Evolutionary conservation across 2,329 filamentous ascomycete genomes (phyloP).

Genomic region (Phaeosphaeria sp.): DNA sequence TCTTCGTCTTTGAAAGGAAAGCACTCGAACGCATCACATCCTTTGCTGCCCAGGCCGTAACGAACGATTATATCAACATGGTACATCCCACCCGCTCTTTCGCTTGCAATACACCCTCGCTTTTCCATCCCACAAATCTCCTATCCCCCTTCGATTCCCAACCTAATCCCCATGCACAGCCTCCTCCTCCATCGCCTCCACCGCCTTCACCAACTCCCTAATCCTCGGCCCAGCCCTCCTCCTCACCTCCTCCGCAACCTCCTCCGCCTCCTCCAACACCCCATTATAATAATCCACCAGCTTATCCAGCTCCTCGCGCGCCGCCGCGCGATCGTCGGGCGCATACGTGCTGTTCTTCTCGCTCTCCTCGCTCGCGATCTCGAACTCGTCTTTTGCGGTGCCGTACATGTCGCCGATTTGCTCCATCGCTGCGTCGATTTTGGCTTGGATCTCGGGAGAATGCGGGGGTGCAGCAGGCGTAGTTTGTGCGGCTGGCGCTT

Average conservation of each 20-base stretch:
- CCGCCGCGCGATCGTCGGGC: constrained; percentile 60
- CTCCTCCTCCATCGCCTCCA: constrained; percentile 59
- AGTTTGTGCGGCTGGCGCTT: constrained; percentile 1
- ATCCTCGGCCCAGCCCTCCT: constrained; percentile 59
- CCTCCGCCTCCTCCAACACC: constrained; percentile 48
- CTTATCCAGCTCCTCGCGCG: constrained; percentile 59
- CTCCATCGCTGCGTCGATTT: constrained; percentile 42
- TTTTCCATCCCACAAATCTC: too few species aligned
- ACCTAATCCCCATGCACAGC: constrained; percentile 56
- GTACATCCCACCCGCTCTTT: too few species aligned
- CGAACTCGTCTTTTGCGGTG: constrained; percentile 53
- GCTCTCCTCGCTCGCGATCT: constrained; percentile 60
- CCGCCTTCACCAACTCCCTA: constrained; percentile 60
- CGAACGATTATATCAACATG: too few species aligned
- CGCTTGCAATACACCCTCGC: neutral
- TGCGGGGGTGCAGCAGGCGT: neutral
- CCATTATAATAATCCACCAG: constrained; percentile 57
- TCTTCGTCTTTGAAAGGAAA: too few species aligned
- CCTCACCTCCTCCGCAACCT: constrained; percentile 59
- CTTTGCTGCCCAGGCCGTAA: neutral
- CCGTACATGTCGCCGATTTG: constrained; percentile 47
- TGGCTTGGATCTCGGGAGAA: constrained; percentile 22
- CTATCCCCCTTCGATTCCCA: too few species aligned
- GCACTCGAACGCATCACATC: neutral
- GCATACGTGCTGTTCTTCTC: constrained; percentile 64